phyloP scores from a whole-genome alignment of 108 stramenopile species.

The Asterionellopsis glacialis region DNA sequence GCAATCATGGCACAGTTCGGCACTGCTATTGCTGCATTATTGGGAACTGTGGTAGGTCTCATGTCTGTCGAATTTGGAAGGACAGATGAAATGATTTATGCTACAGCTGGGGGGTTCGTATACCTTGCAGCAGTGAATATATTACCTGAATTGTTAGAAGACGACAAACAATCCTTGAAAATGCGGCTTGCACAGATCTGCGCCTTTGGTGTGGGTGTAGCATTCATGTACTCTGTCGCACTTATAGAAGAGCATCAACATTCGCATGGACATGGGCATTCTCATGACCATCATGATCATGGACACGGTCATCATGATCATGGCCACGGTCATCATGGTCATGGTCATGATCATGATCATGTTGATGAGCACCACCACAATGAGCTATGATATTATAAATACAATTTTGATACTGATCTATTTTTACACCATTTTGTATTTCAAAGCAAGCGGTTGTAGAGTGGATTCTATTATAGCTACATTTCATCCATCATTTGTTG shows the following conservation, averaged over 20 bases:
- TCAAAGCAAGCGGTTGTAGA: no score
- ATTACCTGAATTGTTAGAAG: constrained; percentile 66
- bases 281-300: constrained; percentile 28
- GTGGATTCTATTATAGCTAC: no score
- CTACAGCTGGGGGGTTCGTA: constrained; percentile 87
- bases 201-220: constrained; percentile 61
- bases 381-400: background rate
- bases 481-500: constrained; percentile 35
- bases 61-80: constrained; percentile 19
- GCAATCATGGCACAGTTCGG: constrained; percentile 82
- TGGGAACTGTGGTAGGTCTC: constrained; percentile 74
- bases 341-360: constrained; percentile 16
- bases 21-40: constrained; percentile 79
- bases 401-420: background rate
- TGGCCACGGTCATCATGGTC: constrained; percentile 19
- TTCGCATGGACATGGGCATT: constrained; percentile 5
- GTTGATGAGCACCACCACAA: constrained; percentile 1
- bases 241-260: constrained; percentile 47
- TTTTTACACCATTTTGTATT: no score
- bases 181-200: constrained; percentile 49
- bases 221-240: constrained; percentile 67
- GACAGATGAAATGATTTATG: constrained; percentile 46
- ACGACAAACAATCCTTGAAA: constrained; percentile 22
- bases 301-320: constrained; percentile 22
- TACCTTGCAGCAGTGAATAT: constrained; percentile 77